Percentiles rank a stretch among this genome's conserved stretches.
phyloP scores from a whole-genome alignment of 2,329 filamentous ascomycete genomes.

The Trichoderma asperellum region DNA sequence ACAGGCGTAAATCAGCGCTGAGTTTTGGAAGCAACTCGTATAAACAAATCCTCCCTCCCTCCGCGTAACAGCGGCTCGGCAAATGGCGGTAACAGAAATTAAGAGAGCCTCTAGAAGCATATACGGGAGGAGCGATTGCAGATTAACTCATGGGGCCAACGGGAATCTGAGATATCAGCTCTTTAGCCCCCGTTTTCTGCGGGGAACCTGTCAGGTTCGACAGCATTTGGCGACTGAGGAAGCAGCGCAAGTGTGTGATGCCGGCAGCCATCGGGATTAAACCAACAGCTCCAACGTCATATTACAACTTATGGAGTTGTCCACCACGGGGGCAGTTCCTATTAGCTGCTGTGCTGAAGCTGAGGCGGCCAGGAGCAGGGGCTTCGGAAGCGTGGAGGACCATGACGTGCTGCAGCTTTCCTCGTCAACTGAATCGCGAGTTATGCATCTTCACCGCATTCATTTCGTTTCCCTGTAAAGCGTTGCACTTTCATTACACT shows the following conservation, averaged over 20 bases:
- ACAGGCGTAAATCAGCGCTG: conserved; percentile 6
- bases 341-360: background rate
- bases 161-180: conserved; percentile 27
- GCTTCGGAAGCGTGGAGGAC: background rate
- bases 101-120: conserved; percentile 24
- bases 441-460: background rate
- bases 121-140: conserved; percentile 11
- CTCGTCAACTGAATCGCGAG: background rate
- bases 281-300: conserved; percentile 10
- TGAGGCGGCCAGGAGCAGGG: background rate
- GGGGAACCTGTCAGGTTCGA: conserved; percentile 30
- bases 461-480: background rate
- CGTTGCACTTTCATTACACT: background rate
- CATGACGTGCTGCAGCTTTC: background rate
- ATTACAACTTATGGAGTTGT: background rate
- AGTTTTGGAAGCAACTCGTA: conserved; percentile 1
- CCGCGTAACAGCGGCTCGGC: conserved; percentile 24
- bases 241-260: conserved; percentile 14
- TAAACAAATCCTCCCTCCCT: background rate
- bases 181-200: conserved; percentile 25
- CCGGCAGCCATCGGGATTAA: conserved; percentile 21
- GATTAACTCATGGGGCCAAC: conserved; percentile 25
- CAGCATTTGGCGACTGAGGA: conserved; percentile 26
- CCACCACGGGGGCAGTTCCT: background rate
- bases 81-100: conserved; percentile 24